Evolutionary conservation across 306 rosid genomes (phyloP), one percentile per base, ranked within the genome.

Genomic region (Acacia confusa): DNA sequence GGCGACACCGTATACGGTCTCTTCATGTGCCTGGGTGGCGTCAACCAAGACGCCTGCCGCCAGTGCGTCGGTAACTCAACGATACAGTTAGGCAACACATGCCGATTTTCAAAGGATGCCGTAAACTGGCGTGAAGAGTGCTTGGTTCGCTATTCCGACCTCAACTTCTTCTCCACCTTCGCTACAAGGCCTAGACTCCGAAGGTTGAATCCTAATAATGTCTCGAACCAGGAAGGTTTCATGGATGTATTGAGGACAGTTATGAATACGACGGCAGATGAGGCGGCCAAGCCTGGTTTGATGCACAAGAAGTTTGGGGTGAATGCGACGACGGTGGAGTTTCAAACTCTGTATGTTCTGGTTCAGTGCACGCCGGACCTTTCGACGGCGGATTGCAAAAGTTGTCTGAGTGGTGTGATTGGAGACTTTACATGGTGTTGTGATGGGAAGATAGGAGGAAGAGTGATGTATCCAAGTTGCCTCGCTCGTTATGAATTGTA

Each of bases 341-440:
- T 84, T 79, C 79, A 76, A 17, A 22, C 32, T 2, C 72, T 80
- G 6, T 84, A 80, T 17, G 27, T 71, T 47, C 5, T 84, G 6
- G 48, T 41, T 30, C 87, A 84, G 79, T 84, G 87, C 72, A 84
- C 84, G 3, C 76, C 72, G 24, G 84, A 84, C 24, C 36, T 84
- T 43, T 63, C 84, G 12, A 36, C 58, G 3, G 30, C 14, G 41
- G 72, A 43, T 60, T 84, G 87, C 45, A 76, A 57, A 40, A 52
- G 3, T 0, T 84, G 87, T 71, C 76, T 84, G 0, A 11, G 30
- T 28, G 11, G 2, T 4, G 78, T 78, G 32, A 78, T 85, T 9
- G 63, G 40, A 16, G 12, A 0, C 0, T 20, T 85, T 28, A 47
- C 78, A 2, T 0, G 2, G 67, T 60, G 19, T 25, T 60, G 34